Percentiles rank a stretch among this genome's conserved stretches.
phyloP scores from a whole-genome alignment of 257 asterid genomes.

The Jacaranda mimosifolia region DNA sequence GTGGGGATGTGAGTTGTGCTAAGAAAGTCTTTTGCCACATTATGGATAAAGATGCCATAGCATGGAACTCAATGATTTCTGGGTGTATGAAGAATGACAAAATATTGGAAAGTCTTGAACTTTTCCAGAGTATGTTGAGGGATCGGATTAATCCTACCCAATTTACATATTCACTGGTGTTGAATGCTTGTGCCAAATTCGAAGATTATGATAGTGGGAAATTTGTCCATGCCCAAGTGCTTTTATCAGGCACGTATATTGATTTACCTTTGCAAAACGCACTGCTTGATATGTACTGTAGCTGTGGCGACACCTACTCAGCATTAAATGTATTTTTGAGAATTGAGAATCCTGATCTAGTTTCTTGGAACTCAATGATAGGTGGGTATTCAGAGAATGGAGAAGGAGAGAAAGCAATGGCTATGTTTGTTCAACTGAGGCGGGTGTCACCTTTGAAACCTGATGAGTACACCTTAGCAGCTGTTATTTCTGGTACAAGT shows the following conservation, averaged over 20 bases:
- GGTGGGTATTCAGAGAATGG: constrained; percentile 73
- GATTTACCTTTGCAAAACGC: constrained; percentile 83
- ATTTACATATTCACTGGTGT: constrained; percentile 73
- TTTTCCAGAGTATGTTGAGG: constrained; percentile 54
- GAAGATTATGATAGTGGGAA: constrained; percentile 56
- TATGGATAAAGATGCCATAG: constrained; percentile 61
- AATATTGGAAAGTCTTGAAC: constrained; percentile 51
- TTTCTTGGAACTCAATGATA: constrained; percentile 91
- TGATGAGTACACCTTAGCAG: constrained; percentile 81
- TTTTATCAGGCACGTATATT: constrained; percentile 49
- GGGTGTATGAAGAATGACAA: constrained; percentile 65
- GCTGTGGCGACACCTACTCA: constrained; percentile 58
- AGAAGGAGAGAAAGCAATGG: constrained; percentile 67
- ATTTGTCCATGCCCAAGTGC: constrained; percentile 63
- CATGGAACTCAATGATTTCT: constrained; percentile 75
- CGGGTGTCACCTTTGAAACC: constrained; percentile 47
- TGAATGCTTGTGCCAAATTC: constrained; percentile 75
- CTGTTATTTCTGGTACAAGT: constrained; percentile 59
- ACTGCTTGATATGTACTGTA: constrained; percentile 81
- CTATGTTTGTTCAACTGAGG: constrained; percentile 53
- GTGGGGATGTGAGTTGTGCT: constrained; percentile 58
- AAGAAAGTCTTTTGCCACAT: constrained; percentile 53
- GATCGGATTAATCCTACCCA: constrained; percentile 54
- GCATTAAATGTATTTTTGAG: constrained; percentile 57
- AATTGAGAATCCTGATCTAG: constrained; percentile 68